A percentile compares a stretch with the other conserved stretches of the same genome.
These are phyloP conservation scores for Pseudocercospora fijiensis DNA, from an alignment of 2,329 filamentous ascomycete species.

Conservation along the genomic window DNA sequence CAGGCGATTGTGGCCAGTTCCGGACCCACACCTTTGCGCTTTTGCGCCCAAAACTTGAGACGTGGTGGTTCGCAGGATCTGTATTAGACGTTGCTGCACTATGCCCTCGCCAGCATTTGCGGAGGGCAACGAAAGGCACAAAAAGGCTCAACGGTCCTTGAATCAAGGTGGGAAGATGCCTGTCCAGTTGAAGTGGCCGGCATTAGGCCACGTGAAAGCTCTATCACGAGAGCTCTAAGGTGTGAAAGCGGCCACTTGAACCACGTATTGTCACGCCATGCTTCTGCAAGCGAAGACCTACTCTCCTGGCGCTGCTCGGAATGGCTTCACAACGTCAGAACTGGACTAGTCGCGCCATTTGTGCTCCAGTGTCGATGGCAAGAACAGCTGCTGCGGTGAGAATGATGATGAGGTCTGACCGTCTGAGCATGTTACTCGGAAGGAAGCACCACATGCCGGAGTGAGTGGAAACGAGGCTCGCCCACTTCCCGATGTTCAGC, in stretches of 20 bases:
- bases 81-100: background rate
- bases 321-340: background rate
- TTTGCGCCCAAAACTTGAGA: no score
- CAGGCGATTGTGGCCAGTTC: background rate
- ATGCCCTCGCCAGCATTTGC: no score
- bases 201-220: background rate
- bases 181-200: background rate
- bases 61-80: no score
- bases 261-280: background rate
- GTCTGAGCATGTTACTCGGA: background rate
- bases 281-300: background rate
- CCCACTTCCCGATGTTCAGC: slow-evolving; percentile 8
- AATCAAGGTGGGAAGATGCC: background rate
- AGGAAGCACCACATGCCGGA: slow-evolving; percentile 4
- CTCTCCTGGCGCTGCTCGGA: background rate
- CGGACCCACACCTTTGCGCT: background rate
- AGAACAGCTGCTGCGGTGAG: background rate
- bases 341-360: background rate
- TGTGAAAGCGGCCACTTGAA: background rate
- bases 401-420: background rate
- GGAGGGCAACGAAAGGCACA: background rate
- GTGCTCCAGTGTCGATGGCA: background rate
- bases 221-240: background rate
- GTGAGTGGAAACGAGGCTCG: background rate
- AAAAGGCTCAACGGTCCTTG: background rate